phyloP scores from a whole-genome alignment of 2,329 filamentous ascomycete genomes.

The Ceratocystis huliohia region DNA sequence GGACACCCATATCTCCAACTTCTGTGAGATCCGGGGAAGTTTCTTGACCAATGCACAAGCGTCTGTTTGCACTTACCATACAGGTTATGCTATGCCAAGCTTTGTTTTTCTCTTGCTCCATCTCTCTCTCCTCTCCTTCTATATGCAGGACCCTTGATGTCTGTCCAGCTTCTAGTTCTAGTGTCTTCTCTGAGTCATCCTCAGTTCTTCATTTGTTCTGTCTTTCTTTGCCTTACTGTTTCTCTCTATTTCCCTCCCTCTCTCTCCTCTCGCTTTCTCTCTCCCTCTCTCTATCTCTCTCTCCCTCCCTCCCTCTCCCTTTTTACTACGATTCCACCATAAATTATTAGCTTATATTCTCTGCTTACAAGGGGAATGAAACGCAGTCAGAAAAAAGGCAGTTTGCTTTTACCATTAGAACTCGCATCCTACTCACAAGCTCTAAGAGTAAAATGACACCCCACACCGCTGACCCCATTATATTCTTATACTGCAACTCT shows the following conservation, averaged over 20 bases:
- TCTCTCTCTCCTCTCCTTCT: not conserved
- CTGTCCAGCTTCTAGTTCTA: not conserved
- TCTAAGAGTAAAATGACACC: not conserved
- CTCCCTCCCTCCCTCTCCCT: not conserved
- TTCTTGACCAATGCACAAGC: not conserved
- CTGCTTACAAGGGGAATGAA: slow-evolving; percentile 6
- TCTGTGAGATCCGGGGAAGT: not conserved
- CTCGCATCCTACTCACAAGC: not conserved
- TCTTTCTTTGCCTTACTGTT: not conserved
- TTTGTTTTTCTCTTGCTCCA: not conserved
- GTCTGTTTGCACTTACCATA: not conserved
- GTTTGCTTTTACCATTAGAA: not conserved
- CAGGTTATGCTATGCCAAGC: not conserved
- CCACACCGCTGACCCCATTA: too few species aligned
- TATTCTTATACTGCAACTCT: not conserved
- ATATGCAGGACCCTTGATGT: slow-evolving; percentile 2
- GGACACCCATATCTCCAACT: not conserved
- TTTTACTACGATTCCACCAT: not conserved
- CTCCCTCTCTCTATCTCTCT: not conserved
- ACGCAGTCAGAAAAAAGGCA: not conserved
- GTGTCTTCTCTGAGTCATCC: not conserved
- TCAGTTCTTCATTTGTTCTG: not conserved
- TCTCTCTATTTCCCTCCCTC: not conserved
- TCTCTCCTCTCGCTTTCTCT: not conserved
- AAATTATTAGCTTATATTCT: not conserved